Conservation (phyloP, 805 yeast species). For the Candida qinlingensis region DNA sequence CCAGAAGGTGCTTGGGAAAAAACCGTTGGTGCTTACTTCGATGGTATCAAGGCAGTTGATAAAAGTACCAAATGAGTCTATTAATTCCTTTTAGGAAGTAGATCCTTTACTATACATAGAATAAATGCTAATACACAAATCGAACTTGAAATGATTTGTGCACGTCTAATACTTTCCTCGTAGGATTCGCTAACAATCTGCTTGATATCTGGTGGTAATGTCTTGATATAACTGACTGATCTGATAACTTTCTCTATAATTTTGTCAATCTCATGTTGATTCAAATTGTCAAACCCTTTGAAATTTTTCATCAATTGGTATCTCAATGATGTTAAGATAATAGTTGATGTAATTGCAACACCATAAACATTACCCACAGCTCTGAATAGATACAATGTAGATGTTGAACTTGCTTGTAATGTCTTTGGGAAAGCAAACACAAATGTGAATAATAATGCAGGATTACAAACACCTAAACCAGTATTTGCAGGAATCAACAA, state of each 20-base stretch:
- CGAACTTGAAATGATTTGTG: constrained; percentile 8
- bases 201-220: constrained; percentile 10
- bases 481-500: constrained; percentile 40
- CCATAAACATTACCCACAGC: constrained; percentile 61
- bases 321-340: constrained; percentile 8
- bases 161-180: constrained; percentile 14
- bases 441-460: constrained; percentile 58
- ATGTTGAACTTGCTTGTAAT: constrained; percentile 58
- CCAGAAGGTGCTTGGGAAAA: constrained; percentile 28
- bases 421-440: constrained; percentile 63
- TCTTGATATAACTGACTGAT: constrained; percentile 15
- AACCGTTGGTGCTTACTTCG: constrained; percentile 8
- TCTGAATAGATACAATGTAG: constrained; percentile 59
- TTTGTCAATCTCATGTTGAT: constrained; percentile 4
- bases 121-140: constrained; percentile 7
- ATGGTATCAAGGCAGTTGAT: constrained; percentile 13
- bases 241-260: constrained; percentile 11
- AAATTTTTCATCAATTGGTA: constrained; percentile 10
- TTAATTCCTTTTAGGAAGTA: background rate
- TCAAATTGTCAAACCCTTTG: constrained; percentile 2
- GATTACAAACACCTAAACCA: constrained; percentile 51
- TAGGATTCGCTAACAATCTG: constrained; percentile 7
- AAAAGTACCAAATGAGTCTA: constrained; percentile 7
- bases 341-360: constrained; percentile 36
- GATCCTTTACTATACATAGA: constrained; percentile 8